Percentiles rank a stretch among this genome's conserved stretches.
Conservation (phyloP, 2,329 filamentous ascomycete species). For the Cercospora nicotianae region DNA sequence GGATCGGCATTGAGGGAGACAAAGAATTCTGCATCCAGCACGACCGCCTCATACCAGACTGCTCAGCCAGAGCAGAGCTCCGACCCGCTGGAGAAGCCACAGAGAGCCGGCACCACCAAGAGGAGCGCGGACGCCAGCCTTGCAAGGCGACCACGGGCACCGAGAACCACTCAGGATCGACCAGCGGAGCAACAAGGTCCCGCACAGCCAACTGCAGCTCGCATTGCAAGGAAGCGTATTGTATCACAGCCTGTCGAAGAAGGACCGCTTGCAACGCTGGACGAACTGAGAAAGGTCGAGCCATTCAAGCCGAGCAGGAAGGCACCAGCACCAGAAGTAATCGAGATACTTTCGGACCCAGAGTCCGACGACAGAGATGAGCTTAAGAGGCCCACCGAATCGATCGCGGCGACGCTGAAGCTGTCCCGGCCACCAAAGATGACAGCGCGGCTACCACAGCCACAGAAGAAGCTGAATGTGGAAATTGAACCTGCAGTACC, state of each 20-base stretch:
- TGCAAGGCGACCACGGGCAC: conserved; percentile 37
- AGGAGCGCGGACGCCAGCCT: conserved; percentile 41
- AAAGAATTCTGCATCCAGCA: conserved; percentile 29
- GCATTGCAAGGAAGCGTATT: conserved; percentile 25
- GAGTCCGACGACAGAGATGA: conserved; percentile 32
- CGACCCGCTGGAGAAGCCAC: conserved; percentile 34
- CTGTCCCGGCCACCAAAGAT: conserved; percentile 36
- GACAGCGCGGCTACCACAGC: conserved; percentile 32
- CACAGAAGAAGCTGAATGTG: conserved; percentile 15
- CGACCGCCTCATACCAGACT: conserved; percentile 28
- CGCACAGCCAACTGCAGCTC: conserved; percentile 23
- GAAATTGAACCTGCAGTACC: conserved; percentile 34
- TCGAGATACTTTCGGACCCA: conserved; percentile 40
- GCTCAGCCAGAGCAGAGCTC: conserved; percentile 26
- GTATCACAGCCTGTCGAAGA: conserved; percentile 28
- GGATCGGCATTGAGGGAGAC: conserved; percentile 29
- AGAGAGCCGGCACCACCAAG: conserved; percentile 30
- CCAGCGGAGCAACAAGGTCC: conserved; percentile 25
- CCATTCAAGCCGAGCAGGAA: conserved; percentile 34
- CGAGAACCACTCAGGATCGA: conserved; percentile 29
- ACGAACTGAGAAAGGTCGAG: conserved; percentile 35
- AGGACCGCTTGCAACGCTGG: conserved; percentile 36
- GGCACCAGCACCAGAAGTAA: conserved; percentile 33
- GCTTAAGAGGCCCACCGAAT: conserved; percentile 19
- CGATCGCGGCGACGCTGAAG: conserved; percentile 21